Evolutionary conservation across 2,329 filamentous ascomycete species (phyloP).

Genomic region (Clonostachys rhizophaga): DNA sequence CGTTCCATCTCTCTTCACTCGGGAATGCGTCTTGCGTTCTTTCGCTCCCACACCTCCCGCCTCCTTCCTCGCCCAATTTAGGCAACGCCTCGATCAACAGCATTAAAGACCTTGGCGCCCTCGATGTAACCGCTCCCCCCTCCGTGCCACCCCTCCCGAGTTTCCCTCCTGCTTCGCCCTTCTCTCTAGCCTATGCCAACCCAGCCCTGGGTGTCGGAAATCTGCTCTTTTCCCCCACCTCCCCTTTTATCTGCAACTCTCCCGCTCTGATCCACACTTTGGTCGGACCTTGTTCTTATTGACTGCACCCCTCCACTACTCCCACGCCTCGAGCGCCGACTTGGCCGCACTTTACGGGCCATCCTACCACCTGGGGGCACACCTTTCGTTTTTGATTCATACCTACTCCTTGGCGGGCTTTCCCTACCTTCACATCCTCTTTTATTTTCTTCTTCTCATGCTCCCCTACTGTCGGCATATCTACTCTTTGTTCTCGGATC

Average conservation of each 20-base stretch:
- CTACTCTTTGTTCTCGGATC: not conserved
- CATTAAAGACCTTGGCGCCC: too few species aligned
- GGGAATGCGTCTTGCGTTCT: too few species aligned
- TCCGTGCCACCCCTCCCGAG: not conserved
- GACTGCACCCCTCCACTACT: conserved; percentile 27
- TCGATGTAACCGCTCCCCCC: too few species aligned
- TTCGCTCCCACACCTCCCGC: too few species aligned
- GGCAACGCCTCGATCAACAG: too few species aligned
- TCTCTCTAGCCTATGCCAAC: not conserved
- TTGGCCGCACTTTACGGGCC: too few species aligned
- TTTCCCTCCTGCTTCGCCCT: not conserved
- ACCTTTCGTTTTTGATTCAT: too few species aligned
- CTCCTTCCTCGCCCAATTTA: too few species aligned
- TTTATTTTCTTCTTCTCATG: not conserved
- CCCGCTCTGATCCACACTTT: conserved; percentile 38
- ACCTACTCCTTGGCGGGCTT: too few species aligned
- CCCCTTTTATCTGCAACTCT: conserved; percentile 39
- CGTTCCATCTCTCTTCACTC: too few species aligned
- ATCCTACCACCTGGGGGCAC: too few species aligned
- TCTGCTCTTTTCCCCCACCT: conserved; percentile 21
- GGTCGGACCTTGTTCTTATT: conserved; percentile 17
- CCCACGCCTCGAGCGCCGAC: not conserved
- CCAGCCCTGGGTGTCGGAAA: conserved; percentile 5
- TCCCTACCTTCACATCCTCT: not conserved
- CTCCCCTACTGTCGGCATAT: not conserved